Base-by-base conservation (phyloP, 148 eudicot genomes). In the Nyssa sinensis region DNA sequence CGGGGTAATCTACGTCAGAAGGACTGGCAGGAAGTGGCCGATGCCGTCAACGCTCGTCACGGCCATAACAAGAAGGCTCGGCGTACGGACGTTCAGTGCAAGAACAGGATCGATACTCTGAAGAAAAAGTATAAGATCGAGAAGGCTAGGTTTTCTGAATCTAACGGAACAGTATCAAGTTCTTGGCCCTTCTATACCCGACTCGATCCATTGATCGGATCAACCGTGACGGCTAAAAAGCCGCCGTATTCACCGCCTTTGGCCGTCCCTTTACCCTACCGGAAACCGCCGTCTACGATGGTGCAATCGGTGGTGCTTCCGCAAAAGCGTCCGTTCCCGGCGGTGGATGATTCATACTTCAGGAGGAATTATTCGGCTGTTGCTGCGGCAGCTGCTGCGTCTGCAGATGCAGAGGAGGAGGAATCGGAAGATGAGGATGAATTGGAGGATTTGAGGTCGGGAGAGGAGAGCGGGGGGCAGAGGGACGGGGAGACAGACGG, bases 101-200 rank as follows among this genome's bases (percentile, higher is more conserved):
- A 91, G 90, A 91, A 91, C 55, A 89, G 93, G 16, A 89, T 91
- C 73, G 96, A 91, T 61, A 89, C 96, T 11, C 66, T 91, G 34
- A 91, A 91, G 93, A 91, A 91, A 80, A 91, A 91, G 84, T 91
- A 87, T 47, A 91, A 91, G 87, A 58, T 73, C n/a, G 96, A 90
- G 81, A 92, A 84, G 53, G 82, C 86, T 78, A 92, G 79, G 86
- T 86, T 86, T 88, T 69, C 79, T 37, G 93, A 86, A 0, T 79
- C 87, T 0, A 64, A 75, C 30, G 93, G 88, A 3, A 13, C 7
- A 0, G 71, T 75, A 35, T 37, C 71, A 25, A 84, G 87, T 62
- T 73, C 85, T 5, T 91, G 96, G 96, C 85, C 86, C 1, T 91
- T 91, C 47, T 91, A 73, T 28, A 32, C 69, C 0, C 82, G 86